Evolutionary conservation across 257 asterid species (phyloP).

Genomic region (Solanum ossicruentum): DNA sequence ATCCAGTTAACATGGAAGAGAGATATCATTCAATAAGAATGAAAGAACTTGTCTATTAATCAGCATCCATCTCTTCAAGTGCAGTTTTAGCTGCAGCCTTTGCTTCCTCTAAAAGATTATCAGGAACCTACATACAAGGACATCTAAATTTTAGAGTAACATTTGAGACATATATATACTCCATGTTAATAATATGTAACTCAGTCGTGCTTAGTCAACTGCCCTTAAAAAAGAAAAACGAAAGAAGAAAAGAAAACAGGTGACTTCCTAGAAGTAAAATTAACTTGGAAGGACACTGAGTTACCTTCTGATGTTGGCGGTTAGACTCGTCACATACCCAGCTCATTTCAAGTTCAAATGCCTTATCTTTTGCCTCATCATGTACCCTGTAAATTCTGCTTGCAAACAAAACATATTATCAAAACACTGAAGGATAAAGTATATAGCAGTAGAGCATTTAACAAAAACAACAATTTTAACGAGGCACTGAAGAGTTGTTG

Average conservation of each 20-base stretch:
- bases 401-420: not conserved
- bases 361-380: slow-evolving; percentile 98
- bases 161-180: not conserved
- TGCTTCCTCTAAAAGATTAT: slow-evolving; percentile 67
- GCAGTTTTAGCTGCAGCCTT: slow-evolving; percentile 91
- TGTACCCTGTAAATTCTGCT: slow-evolving; percentile 87
- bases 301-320: slow-evolving; percentile 92
- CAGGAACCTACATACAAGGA: slow-evolving; percentile 51
- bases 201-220: not conserved
- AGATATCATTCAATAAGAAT: not conserved
- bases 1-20: not conserved
- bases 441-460: not conserved
- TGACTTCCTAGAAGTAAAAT: not conserved
- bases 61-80: slow-evolving; percentile 97
- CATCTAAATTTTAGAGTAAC: not conserved
- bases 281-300: not conserved
- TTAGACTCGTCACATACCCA: slow-evolving; percentile 97
- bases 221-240: not conserved
- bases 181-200: not conserved
- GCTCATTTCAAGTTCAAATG: slow-evolving; percentile 89
- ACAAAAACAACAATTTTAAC: too few relatives aligned
- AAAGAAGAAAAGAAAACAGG: not conserved
- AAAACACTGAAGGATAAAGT: not conserved
- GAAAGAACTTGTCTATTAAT: slow-evolving; percentile 14
- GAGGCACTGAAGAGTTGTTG: not conserved